These are phyloP conservation scores for Eucalyptus regnans DNA, from an alignment of 345 rosid species.

Conservation along the genomic window DNA sequence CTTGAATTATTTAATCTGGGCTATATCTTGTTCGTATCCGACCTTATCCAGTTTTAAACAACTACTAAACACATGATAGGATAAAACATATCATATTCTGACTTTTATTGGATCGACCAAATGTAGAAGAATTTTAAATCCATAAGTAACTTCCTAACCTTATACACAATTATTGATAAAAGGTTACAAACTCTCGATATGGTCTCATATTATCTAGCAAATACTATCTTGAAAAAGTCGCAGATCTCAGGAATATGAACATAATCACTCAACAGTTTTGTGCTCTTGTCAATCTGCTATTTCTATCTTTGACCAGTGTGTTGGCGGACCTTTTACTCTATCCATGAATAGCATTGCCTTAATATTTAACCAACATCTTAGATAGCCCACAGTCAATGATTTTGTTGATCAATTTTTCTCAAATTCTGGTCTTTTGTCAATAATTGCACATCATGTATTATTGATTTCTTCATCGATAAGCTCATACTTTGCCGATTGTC, in stretches of 20 bases:
- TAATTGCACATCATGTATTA: neutral
- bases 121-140: neutral
- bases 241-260: neutral
- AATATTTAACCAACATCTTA: neutral
- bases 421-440: neutral
- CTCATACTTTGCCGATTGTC: neutral
- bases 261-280: neutral
- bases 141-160: neutral
- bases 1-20: fast-evolving
- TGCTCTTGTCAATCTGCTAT: neutral
- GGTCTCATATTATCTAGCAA: neutral
- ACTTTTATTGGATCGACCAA: fast-evolving
- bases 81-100: too few species aligned
- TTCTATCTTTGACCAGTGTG: neutral
- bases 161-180: neutral
- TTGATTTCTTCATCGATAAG: neutral
- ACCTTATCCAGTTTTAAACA: fast-evolving
- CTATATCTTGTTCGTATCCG: too few species aligned
- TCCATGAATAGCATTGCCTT: neutral
- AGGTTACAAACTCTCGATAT: neutral
- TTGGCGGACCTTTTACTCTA: neutral
- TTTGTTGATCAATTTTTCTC: neutral
- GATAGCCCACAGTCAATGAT: neutral
- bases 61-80: neutral
- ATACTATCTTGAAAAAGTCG: neutral